These are phyloP conservation scores for Dalbergia oliveri DNA, from an alignment of 306 rosid species.

Conservation along the genomic window DNA sequence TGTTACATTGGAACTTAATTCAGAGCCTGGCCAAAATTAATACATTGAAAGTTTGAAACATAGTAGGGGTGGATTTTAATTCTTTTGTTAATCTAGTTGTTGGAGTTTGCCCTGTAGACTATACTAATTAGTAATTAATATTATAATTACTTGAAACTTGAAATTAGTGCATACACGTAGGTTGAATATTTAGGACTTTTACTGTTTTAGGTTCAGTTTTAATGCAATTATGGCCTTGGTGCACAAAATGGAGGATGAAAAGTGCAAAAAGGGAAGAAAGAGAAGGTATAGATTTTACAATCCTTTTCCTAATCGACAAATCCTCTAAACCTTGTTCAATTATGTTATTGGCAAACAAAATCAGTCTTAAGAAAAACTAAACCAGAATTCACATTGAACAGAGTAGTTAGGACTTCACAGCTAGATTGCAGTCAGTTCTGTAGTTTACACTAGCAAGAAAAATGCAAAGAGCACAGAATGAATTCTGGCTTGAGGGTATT, in stretches of 20 bases:
- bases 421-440: constrained; percentile 13
- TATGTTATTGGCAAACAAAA: neutral
- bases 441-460: constrained; percentile 36
- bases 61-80: no score
- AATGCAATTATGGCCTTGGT: neutral
- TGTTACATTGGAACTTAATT: neutral
- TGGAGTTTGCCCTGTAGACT: no score
- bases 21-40: no score
- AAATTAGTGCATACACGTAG: no score
- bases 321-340: neutral
- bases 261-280: neutral
- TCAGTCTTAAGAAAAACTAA: neutral
- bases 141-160: no score
- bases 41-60: no score
- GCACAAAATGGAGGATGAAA: constrained; percentile 1
- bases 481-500: constrained; percentile 32
- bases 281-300: neutral
- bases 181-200: neutral
- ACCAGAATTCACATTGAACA: neutral
- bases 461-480: neutral
- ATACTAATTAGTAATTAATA: no score
- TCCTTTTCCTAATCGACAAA: neutral
- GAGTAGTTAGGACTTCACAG: constrained; percentile 36
- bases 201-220: neutral
- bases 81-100: no score